Evolutionary conservation across 2,329 filamentous ascomycete genomes (phyloP).

Genomic region (Apiospora hydei): DNA sequence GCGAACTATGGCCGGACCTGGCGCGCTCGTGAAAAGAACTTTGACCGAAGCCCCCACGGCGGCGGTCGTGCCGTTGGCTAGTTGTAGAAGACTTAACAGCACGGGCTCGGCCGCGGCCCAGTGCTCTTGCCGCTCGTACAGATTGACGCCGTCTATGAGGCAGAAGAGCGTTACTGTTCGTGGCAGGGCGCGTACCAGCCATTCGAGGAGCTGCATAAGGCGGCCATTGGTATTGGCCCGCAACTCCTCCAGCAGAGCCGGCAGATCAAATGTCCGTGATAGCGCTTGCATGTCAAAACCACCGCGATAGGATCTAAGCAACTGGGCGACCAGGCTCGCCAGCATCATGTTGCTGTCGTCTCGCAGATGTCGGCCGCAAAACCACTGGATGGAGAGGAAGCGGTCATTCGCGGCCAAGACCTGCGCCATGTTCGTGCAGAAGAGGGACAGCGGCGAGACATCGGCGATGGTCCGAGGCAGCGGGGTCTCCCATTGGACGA

Average conservation of each 20-base stretch:
- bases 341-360: conserved; percentile 24
- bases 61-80: conserved; percentile 2
- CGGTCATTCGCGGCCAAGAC: conserved; percentile 11
- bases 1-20: conserved; percentile 24
- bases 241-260: not conserved
- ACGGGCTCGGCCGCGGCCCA: conserved; percentile 18
- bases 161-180: conserved; percentile 21
- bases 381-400: conserved; percentile 27
- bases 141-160: conserved; percentile 24
- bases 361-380: conserved; percentile 26
- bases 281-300: conserved; percentile 25
- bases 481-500: conserved; percentile 25
- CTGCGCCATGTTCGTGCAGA: conserved; percentile 23
- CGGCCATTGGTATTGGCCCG: not conserved
- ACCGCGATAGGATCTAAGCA: conserved; percentile 20
- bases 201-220: not conserved
- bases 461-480: conserved; percentile 17
- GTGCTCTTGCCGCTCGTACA: conserved; percentile 25
- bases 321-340: conserved; percentile 27
- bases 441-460: conserved; percentile 26
- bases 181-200: conserved; percentile 24
- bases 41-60: conserved; percentile 27
- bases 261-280: conserved; percentile 10
- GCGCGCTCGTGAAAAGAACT: conserved; percentile 31
- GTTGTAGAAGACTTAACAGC: not conserved